Evolutionary conservation across 495 filamentous ascomycete species (phyloP), one percentile per base, ranked within the genome.

Genomic region (Amorphotheca resinae): DNA sequence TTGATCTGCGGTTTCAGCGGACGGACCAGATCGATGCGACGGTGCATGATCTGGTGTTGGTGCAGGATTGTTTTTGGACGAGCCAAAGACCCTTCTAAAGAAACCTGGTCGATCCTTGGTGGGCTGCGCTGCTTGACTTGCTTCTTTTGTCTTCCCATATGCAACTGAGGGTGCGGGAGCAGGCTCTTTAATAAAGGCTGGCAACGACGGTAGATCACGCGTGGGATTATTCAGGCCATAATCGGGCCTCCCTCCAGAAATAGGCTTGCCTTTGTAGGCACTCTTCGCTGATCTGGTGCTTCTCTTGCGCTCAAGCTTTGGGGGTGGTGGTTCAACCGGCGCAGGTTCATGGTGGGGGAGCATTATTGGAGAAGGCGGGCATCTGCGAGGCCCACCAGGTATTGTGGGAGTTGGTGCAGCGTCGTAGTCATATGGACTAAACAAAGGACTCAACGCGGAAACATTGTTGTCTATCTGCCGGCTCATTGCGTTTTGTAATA

Each of bases 371-470:
- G 43, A 14, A n/a, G 55, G 56, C 41, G 59, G 64, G 26, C 22
- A 21, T 38, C 54, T 50, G 18, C 84, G 72, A 39, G 88, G 87
- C 9, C 88, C 89, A 33, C 68, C 80, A 15, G 87, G 87, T 37
- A 98, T 65, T 31, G 78, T 91, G 17, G 91, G 91, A 16, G 80
- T 87, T 9, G 88, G 89, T 22, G 91, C 91, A 44, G 88, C 84
- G 53, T 94, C 86, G 58, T 80, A 74, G 42, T 76, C 68, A 50
- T 78, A 58, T 46, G 48, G 55, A 44, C 53, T 51, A 47, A 50
- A 58, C n/a, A n/a, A n/a, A 5, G 5, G 25, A 28, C 25, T 11
- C 5, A 5, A 28, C 1, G 47, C 50, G 46, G 61, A 20, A 52
- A 48, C 45, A 49, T 49, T 46, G 41, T 30, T 42, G 7, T 48